Evolutionary conservation across 495 filamentous ascomycete species (phyloP), one percentile per base, ranked within the genome.

Genomic region (Penicillium salamii): DNA sequence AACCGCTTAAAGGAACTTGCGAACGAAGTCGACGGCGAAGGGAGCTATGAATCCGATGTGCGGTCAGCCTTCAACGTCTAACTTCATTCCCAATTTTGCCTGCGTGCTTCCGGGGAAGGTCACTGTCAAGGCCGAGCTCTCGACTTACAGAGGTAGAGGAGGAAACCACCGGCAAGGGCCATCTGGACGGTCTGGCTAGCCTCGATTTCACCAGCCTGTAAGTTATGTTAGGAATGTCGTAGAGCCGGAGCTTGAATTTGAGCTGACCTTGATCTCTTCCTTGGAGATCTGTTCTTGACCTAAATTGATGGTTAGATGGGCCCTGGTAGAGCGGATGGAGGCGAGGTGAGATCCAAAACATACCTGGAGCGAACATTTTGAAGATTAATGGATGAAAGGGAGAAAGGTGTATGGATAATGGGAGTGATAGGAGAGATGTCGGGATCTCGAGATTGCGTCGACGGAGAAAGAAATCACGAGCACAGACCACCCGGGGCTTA

Each of bases 91-190:
- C n/a, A 7, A 3, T 15, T n/a, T 20, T 20, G 3, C 18, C 13
- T 19, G 13, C 34, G 13, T 29, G 43, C 31, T 18, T 3, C 23
- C 23, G 23, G 3, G 23, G 23, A 3, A 26, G 23, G 8, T 26
- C 23, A 3, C 15, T 29, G 20, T 20, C 32, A 21, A 26, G 18
- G 40, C 6, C n/a, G 20, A 26, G 49, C 33, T 21, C 5, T 54
- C 26, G 31, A 69, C 86, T 57, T 83, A 96, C 91, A 91, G 42
- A 96, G 72, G 71, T 96, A 96, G 51, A 96, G 80, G 24, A 85
- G 50, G 56, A 87, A 66, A 51, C 83, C 80, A 40, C 80, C 77
- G 28, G 78, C 77, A 47, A 89, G 54, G 54, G 81, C 81, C 39
- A 70, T 75, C 62, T 82, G 79, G 59, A 91, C 62, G 38, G 83